Conservation (phyloP, 2,329 filamentous ascomycete genomes). For the Aspergillus niger region DNA sequence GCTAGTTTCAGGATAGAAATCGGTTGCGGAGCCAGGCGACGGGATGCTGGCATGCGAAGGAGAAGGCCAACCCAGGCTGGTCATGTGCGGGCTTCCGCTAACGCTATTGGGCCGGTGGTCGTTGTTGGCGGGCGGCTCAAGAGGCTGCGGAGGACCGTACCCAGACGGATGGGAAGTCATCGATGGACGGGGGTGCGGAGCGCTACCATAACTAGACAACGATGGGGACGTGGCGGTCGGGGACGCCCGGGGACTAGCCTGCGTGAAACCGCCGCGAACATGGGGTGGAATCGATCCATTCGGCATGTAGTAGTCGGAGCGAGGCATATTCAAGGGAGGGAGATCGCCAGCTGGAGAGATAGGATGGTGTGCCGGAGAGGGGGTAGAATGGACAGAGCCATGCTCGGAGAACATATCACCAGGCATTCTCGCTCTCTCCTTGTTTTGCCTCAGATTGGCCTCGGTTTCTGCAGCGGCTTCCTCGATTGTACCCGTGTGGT, state of each 20-base stretch:
- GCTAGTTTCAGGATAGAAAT: conserved; percentile 78
- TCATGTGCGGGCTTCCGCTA: conserved; percentile 85
- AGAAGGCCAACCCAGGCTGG: conserved; percentile 80
- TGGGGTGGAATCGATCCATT: conserved; percentile 80
- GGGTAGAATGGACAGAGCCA: conserved; percentile 61
- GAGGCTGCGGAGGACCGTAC: conserved; percentile 79
- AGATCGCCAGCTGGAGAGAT: conserved; percentile 79
- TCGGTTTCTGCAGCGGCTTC: conserved; percentile 88
- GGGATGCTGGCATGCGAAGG: conserved; percentile 73
- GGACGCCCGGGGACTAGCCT: conserved; percentile 67
- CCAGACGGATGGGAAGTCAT: conserved; percentile 82
- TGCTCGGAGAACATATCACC: conserved; percentile 49
- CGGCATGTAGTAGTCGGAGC: conserved; percentile 77
- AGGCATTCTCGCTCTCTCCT: conserved; percentile 39
- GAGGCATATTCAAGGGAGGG: conserved; percentile 68
- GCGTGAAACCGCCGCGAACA: conserved; percentile 72
- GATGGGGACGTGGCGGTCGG: conserved; percentile 66
- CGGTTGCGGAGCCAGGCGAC: conserved; percentile 68
- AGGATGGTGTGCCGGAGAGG: conserved; percentile 77
- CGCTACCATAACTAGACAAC: conserved; percentile 59
- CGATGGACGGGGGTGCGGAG: conserved; percentile 54
- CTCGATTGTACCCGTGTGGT: conserved; percentile 92
- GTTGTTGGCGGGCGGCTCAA: conserved; percentile 78
- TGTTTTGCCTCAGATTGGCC: conserved; percentile 69
- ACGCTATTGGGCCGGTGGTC: conserved; percentile 74